Evolutionary conservation across 2,329 filamentous ascomycete species (phyloP), one percentile per base, ranked within the genome.

Genomic region (Orbilia javanica): DNA sequence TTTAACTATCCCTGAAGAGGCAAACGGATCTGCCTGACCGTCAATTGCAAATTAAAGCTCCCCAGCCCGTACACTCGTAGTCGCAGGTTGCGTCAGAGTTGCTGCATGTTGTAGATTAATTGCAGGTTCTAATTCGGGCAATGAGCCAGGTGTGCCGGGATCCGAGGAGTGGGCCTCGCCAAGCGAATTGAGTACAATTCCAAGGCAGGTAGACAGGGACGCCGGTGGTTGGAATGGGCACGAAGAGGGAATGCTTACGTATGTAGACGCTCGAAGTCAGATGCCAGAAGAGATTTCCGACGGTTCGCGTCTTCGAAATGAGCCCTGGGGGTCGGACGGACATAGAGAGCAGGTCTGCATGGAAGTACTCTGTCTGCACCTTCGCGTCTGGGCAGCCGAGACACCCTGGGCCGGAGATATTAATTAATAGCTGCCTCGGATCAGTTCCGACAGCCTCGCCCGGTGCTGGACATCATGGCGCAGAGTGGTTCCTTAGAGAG

Each of bases 91-190:
- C 27, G 29, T 57, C 29, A 22, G 13, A 1, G 29, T 27, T 34
- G 27, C 36, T 34, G 31, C 8, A 34, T 10, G 22, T 42, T 11
- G 39, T n/a, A 48, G 39, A 15, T 22, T 55, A 34, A 34, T 34
- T 34, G 27, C 18, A 55, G 25, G 11, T 25, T 25, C 55, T 60
- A 3, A 42, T 60, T 60, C 55, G 55, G 55, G 55, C 34, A 60
- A 60, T 22, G 27, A 34, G 20, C 10, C 55, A 60, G 34, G 18
- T 42, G 34, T 60, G 55, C 55, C 55, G 55, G 55, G 3, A 27
- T 42, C 55, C 55, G 55, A 60, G 22, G 5, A 7, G 55, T 42
- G 55, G 55, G 27, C 20, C 55, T 27, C 34, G 55, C 55, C 55
- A 60, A 60, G 55, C 34, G 18, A 20, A 2, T 18, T 29, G 3